phyloP scores from a whole-genome alignment of 371 early-diverging fungal species.

The Phascolomyces articulosus region DNA sequence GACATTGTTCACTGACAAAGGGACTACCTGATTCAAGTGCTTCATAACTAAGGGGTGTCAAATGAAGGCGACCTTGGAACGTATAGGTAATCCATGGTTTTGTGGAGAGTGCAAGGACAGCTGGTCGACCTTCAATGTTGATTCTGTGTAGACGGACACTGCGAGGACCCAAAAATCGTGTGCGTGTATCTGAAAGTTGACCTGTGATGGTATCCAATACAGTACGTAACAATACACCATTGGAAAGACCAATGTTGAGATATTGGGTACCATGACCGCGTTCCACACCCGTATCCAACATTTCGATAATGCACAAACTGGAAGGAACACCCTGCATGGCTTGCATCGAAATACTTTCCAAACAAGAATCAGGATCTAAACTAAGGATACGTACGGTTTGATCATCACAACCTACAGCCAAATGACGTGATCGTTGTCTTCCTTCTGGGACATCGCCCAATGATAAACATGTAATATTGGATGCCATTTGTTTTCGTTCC shows the following conservation, averaged over 20 bases:
- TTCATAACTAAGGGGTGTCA: conserved; percentile 72
- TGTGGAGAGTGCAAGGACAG: conserved; percentile 83
- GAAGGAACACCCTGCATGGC: conserved; percentile 61
- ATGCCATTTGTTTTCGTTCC: conserved; percentile 74
- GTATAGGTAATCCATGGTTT: conserved; percentile 93
- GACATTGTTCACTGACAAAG: conserved; percentile 88
- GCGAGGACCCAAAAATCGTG: conserved; percentile 87
- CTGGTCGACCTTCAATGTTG: conserved; percentile 66
- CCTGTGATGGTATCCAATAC: conserved; percentile 86
- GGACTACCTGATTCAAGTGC: conserved; percentile 82
- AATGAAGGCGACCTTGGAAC: conserved; percentile 65
- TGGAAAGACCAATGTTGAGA: conserved; percentile 88
- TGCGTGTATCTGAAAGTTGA: conserved; percentile 82
- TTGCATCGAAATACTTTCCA: conserved; percentile 85
- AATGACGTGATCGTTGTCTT: conserved; percentile 75
- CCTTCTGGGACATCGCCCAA: conserved; percentile 86
- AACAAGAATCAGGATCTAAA: conserved; percentile 79
- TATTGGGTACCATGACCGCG: conserved; percentile 71
- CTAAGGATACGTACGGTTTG: conserved; percentile 89
- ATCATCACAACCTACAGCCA: conserved; percentile 94
- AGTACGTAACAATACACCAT: conserved; percentile 90
- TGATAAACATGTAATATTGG: conserved; percentile 75
- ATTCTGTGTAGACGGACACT: conserved; percentile 81
- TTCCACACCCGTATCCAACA: conserved; percentile 71
- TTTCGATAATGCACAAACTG: conserved; percentile 72